Evolutionary conservation across 2,329 filamentous ascomycete species (phyloP).

Genomic region (Aspergillus uvarum): DNA sequence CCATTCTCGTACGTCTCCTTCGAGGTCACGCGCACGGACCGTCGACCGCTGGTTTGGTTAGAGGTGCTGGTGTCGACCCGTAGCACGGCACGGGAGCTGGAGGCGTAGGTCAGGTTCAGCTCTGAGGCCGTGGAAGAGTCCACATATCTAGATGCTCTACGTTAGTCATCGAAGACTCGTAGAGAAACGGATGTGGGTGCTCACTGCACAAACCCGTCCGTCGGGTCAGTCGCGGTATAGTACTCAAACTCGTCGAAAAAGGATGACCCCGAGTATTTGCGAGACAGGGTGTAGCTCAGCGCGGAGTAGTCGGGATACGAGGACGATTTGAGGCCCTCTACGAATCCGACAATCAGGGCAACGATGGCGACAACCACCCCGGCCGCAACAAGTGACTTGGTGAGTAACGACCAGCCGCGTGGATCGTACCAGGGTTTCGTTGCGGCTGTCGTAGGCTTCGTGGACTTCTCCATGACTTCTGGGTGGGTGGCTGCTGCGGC

Average conservation of each 20-base stretch:
- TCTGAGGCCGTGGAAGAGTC: slow-evolving; percentile 33
- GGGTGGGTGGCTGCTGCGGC: background rate
- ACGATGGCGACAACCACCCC: slow-evolving; percentile 46
- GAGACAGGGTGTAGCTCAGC: slow-evolving; percentile 42
- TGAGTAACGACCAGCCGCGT: slow-evolving; percentile 54
- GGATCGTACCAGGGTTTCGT: slow-evolving; percentile 46
- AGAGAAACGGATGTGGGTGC: slow-evolving; percentile 35
- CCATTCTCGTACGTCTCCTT: slow-evolving; percentile 61
- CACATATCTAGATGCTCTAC: slow-evolving; percentile 45
- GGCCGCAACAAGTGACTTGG: slow-evolving; percentile 48
- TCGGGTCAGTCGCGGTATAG: slow-evolving; percentile 46
- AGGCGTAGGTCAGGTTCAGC: slow-evolving; percentile 63
- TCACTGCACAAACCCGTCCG: slow-evolving; percentile 49
- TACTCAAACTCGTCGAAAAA: slow-evolving; percentile 52
- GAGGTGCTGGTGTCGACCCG: slow-evolving; percentile 61
- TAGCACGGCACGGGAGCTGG: slow-evolving; percentile 54
- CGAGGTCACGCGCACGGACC: slow-evolving; percentile 63
- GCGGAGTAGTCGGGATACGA: slow-evolving; percentile 46
- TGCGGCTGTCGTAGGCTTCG: background rate
- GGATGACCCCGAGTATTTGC: slow-evolving; percentile 41
- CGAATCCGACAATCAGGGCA: slow-evolving; percentile 49
- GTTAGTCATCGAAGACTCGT: too few species aligned
- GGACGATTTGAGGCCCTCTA: slow-evolving; percentile 37
- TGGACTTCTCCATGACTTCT: background rate
- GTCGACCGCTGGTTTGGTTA: slow-evolving; percentile 59